A percentile compares a stretch with the other conserved stretches of the same genome.
Conservation (phyloP, 257 asterid genomes). For the Lycium barbarum region DNA sequence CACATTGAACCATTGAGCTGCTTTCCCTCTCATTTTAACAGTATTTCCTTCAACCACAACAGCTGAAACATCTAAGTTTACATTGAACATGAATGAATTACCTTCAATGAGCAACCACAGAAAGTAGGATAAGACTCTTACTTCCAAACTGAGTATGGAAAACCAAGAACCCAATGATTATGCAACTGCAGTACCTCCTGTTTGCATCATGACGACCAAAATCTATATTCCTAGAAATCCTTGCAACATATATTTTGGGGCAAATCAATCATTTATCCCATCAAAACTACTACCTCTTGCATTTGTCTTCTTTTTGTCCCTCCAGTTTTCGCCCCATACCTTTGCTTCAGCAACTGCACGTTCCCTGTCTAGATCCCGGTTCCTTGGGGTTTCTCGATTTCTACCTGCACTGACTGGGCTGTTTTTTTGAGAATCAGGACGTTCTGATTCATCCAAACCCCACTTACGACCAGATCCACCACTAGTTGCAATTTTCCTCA, state of each 20-base stretch:
- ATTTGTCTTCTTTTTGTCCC: slow-evolving; percentile 59
- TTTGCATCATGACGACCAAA: slow-evolving; percentile 22
- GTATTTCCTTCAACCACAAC: slow-evolving; percentile 32
- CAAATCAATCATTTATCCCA: slow-evolving; percentile 50
- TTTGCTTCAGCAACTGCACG: slow-evolving; percentile 92
- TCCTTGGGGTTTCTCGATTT: slow-evolving; percentile 62
- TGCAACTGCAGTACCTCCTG: not conserved
- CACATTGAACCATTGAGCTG: slow-evolving; percentile 26
- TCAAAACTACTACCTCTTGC: slow-evolving; percentile 69
- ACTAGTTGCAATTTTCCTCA: slow-evolving; percentile 64
- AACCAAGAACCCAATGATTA: slow-evolving; percentile 24
- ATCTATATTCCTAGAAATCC: slow-evolving; percentile 17
- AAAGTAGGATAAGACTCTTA: slow-evolving; percentile 34
- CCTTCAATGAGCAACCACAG: slow-evolving; percentile 30
- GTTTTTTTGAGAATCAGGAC: slow-evolving; percentile 56
- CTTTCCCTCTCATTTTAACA: slow-evolving; percentile 32
- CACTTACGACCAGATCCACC: slow-evolving; percentile 70
- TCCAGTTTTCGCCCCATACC: slow-evolving; percentile 94
- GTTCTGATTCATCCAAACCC: slow-evolving; percentile 70
- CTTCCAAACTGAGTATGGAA: slow-evolving; percentile 22
- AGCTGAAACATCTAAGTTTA: slow-evolving; percentile 37
- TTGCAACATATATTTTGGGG: not conserved
- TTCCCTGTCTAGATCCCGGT: slow-evolving; percentile 76
- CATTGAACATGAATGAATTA: slow-evolving; percentile 43
- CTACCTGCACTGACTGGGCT: slow-evolving; percentile 79